Conservation (phyloP, 2,329 filamentous ascomycete species). For the Sarocladium kiliense region DNA sequence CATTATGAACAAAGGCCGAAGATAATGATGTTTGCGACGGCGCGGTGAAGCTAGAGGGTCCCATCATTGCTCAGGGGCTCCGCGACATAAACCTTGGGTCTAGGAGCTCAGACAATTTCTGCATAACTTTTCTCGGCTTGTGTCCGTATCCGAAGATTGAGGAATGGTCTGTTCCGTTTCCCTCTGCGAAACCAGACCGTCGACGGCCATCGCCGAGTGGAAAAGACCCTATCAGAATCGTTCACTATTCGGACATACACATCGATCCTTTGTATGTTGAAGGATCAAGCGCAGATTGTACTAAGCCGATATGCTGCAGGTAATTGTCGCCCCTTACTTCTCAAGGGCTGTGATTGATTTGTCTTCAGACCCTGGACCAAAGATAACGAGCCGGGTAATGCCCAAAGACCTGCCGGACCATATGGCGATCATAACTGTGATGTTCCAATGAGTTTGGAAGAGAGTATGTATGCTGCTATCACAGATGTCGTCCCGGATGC, state of each 20-base stretch:
- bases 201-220: constrained; percentile 36
- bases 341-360: neutral
- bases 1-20: constrained; percentile 30
- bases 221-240: constrained; percentile 43
- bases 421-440: constrained; percentile 51
- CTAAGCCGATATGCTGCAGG: constrained; percentile 56
- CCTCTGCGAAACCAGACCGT: constrained; percentile 31
- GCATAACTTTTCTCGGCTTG: constrained; percentile 47
- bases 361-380: constrained; percentile 36
- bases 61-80: constrained; percentile 45
- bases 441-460: constrained; percentile 42
- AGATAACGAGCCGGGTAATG: constrained; percentile 42
- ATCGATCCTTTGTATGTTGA: constrained; percentile 49
- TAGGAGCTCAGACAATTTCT: constrained; percentile 45
- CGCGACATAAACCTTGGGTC: constrained; percentile 42
- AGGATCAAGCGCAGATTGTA: constrained; percentile 49
- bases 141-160: constrained; percentile 44
- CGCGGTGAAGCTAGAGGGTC: constrained; percentile 44
- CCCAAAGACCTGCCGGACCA: constrained; percentile 41
- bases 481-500: constrained; percentile 38
- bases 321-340: constrained; percentile 15
- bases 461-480: constrained; percentile 51
- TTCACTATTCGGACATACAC: constrained; percentile 57
- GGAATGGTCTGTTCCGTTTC: constrained; percentile 37
- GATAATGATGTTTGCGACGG: constrained; percentile 53